Base-by-base conservation (phyloP, 2,329 filamentous ascomycete species). In the Sarocladiaceae sp. region DNA sequence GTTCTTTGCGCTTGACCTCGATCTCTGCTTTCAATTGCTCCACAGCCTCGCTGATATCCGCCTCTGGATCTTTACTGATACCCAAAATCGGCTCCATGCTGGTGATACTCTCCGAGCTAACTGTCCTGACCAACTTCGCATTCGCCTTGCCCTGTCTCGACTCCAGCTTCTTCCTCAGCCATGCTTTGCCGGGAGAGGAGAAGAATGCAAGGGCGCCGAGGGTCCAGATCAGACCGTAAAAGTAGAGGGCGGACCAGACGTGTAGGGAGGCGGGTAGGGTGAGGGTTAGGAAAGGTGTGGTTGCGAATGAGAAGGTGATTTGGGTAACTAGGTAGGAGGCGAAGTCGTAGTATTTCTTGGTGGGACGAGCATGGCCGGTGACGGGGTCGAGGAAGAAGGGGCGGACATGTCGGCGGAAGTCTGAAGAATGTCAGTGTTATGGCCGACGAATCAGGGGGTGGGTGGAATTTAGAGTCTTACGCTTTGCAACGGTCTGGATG, bases 401-500 rank as follows among this genome's bases (percentile, higher is more conserved):
- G 2, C 94, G 90, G 54, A 97, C 71, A 62, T 93, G 81, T 51
- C 94, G 90, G 51, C 94, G 91, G 68, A 87, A 90, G 65, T 97
- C 92, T 97, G 55, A 8, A 15, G 17, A 3, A 28, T 33, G 46
- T 49, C 25, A 49, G 46, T 25, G 6, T 18, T 35, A 12, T 10
- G 29, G 18, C 23, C 15, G 42, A 17, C 2, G 17, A 35, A 47
- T 12, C 7, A 18, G 28, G 3, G 26, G 26, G 20, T 20, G 4
- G 25, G 78, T n/a, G n/a, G n/a, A n/a, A n/a, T n/a, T n/a, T n/a
- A n/a, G n/a, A n/a, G n/a, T n/a, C 87, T 67, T 76, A 97, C 92
- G 91, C 76, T 99, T 99, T 52, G 94, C 92, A 17, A 86, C 86
- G 2, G 91, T 97, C 66, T 99, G 94, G 26, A 97, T 81, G 59